Percentiles rank a stretch among this genome's conserved stretches.
These are phyloP conservation scores for Millerozyma miso DNA, from an alignment of 805 yeast species.

Conservation along the genomic window DNA sequence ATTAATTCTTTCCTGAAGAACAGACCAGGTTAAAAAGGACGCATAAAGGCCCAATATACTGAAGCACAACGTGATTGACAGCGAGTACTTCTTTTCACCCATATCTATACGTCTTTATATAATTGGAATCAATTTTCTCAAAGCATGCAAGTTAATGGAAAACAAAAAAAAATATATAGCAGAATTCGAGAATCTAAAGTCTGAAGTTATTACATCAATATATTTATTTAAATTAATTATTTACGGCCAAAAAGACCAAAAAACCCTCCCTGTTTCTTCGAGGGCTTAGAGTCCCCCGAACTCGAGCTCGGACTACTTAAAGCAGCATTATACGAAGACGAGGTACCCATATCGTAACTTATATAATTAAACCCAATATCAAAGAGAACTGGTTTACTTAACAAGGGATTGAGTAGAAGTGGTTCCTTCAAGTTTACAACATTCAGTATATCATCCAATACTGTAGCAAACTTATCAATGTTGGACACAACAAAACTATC, in stretches of 20 bases:
- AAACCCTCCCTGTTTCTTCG: constrained; percentile 52
- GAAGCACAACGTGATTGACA: constrained; percentile 19
- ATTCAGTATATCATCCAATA: constrained; percentile 11
- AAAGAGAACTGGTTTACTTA: constrained; percentile 84
- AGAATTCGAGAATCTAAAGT: no score
- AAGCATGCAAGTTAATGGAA: no score
- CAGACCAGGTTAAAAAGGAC: constrained; percentile 88
- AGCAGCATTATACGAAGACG: constrained; percentile 3
- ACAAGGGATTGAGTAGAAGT: constrained; percentile 49
- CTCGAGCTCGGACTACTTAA: constrained; percentile 5
- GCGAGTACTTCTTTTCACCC: constrained; percentile 1
- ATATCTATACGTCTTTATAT: no score
- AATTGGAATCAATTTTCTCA: no score
- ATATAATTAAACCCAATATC: constrained; percentile 87
- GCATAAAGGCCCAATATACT: constrained; percentile 68
- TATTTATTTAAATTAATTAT: neutral
- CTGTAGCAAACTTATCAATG: constrained; percentile 34
- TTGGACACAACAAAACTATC: constrained; percentile 40
- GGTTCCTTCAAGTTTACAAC: constrained; percentile 19
- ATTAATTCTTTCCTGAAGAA: constrained; percentile 83
- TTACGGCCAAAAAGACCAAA: constrained; percentile 67
- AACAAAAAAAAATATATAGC: no score
- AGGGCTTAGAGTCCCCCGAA: constrained; percentile 17
- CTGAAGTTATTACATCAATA: no score
- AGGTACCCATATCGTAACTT: constrained; percentile 37